phyloP scores from a whole-genome alignment of 2,329 filamentous ascomycete species.

The Aspergillus sp. region DNA sequence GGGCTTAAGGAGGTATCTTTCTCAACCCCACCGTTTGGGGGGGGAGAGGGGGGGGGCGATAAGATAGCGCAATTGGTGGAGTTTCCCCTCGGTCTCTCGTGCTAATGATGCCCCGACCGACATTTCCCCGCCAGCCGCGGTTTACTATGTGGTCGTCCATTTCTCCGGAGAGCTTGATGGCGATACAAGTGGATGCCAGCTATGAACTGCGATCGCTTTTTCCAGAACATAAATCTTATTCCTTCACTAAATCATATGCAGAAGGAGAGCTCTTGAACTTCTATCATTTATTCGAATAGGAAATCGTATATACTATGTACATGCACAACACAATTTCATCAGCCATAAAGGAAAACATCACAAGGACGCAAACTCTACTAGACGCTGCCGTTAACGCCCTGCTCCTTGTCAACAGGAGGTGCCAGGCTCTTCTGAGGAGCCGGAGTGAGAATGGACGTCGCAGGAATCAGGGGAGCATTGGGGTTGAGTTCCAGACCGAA shows the following conservation, averaged over 20 bases:
- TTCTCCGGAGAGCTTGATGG: not conserved
- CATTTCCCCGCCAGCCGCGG: conserved; percentile 14
- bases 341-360: not conserved
- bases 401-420: conserved; percentile 27
- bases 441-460: conserved; percentile 68
- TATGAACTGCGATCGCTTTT: not conserved
- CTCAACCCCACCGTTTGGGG: conserved; percentile 10
- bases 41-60: conserved; percentile 13
- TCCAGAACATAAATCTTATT: not conserved
- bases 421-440: conserved; percentile 50
- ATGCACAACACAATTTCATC: not conserved
- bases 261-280: not conserved
- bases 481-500: conserved; percentile 89
- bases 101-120: conserved; percentile 30
- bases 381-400: conserved; percentile 20
- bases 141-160: not conserved
- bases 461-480: conserved; percentile 73
- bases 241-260: not conserved
- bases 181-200: not conserved
- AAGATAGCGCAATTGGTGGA: conserved; percentile 19
- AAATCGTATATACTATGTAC: not conserved
- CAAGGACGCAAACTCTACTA: not conserved
- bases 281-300: not conserved
- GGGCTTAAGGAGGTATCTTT: not conserved
- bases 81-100: conserved; percentile 24